Conservation (phyloP, 1,284 basidiomycete species). For the Puccinia horiana region DNA sequence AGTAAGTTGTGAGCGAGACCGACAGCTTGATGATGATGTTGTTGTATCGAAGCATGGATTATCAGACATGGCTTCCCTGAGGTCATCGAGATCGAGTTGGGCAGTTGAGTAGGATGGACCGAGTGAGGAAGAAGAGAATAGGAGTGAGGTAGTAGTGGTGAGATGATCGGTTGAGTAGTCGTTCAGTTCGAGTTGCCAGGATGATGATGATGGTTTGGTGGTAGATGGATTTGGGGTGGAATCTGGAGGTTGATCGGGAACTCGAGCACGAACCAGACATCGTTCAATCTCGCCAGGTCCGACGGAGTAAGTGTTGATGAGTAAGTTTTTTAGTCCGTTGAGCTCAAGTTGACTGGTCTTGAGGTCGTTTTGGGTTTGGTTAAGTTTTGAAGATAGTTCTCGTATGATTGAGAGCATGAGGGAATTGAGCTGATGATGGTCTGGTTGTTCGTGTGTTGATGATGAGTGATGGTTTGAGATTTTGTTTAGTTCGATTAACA, state of each 20-base stretch:
- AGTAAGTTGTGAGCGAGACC: not conserved
- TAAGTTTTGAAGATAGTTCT: slow-evolving; percentile 16
- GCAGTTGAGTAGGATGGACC: not conserved
- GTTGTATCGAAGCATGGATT: slow-evolving; percentile 42
- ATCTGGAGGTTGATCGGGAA: not conserved
- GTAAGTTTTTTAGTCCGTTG: slow-evolving; percentile 5
- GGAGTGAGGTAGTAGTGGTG: not conserved
- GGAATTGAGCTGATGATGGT: not conserved
- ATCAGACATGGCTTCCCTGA: slow-evolving; percentile 40
- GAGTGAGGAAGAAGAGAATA: not conserved
- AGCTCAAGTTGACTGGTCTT: not conserved
- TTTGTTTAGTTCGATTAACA: not conserved
- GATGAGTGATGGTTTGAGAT: not conserved
- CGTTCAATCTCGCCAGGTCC: slow-evolving; percentile 38
- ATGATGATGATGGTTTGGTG: not conserved
- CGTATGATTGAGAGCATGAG: slow-evolving; percentile 35
- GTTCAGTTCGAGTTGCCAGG: slow-evolving; percentile 25
- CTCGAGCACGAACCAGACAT: slow-evolving; percentile 23
- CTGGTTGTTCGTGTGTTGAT: not conserved
- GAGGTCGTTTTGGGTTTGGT: slow-evolving; percentile 23
- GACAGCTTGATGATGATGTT: slow-evolving; percentile 11
- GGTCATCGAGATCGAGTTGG: slow-evolving; percentile 41
- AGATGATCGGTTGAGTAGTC: not conserved
- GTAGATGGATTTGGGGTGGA: not conserved
- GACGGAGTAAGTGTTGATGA: slow-evolving; percentile 22